phyloP scores from a whole-genome alignment of 2,329 filamentous ascomycete species.

The Penicillium nordicum region DNA sequence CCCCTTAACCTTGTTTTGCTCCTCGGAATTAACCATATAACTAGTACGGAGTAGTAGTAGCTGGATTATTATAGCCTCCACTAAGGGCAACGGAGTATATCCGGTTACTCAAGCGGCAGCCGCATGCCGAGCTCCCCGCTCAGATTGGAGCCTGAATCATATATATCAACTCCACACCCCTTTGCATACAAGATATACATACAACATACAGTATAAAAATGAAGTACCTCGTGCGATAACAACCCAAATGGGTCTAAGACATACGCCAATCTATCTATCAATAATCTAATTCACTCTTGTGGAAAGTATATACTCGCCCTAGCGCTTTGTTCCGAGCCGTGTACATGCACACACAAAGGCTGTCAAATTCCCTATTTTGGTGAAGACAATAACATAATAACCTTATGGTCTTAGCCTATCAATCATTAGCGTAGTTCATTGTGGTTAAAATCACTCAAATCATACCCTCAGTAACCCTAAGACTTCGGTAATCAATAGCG shows the following conservation, averaged over 20 bases:
- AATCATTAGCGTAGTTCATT: background rate
- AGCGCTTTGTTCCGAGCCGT: no score
- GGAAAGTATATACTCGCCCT: background rate
- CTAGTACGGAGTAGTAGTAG: no score
- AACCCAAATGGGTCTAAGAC: background rate
- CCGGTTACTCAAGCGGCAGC: background rate
- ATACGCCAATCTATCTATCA: no score
- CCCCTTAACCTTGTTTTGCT: background rate
- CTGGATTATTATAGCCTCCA: no score
- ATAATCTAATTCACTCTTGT: background rate
- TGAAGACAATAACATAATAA: background rate
- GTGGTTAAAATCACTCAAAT: background rate
- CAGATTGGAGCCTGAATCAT: background rate
- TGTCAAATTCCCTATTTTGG: background rate
- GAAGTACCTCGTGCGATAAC: background rate
- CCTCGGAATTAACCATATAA: background rate
- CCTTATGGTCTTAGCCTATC: background rate
- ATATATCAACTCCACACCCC: background rate
- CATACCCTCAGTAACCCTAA: background rate
- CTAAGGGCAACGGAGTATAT: no score
- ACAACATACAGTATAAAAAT: background rate
- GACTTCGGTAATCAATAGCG: background rate
- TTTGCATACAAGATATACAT: no score
- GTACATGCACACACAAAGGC: background rate
- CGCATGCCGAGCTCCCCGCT: background rate